phyloP scores from a whole-genome alignment of 1,284 basidiomycete genomes.

The Cystobasidium pallidum region DNA sequence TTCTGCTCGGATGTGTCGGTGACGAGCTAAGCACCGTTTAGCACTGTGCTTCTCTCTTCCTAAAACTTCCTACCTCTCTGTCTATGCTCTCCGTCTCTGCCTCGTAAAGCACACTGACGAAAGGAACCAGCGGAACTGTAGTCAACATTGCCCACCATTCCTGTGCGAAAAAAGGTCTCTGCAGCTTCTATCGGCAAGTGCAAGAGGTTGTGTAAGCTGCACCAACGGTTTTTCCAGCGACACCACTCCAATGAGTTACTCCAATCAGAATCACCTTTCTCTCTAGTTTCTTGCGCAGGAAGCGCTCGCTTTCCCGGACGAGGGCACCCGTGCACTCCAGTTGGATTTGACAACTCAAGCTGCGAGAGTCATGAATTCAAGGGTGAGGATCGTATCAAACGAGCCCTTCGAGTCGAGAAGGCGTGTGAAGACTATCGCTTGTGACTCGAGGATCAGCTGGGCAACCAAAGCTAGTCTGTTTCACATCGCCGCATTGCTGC shows the following conservation, averaged over 20 bases:
- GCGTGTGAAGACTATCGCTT: neutral
- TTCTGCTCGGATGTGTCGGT: neutral
- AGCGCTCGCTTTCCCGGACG: constrained; percentile 9
- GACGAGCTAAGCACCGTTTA: neutral
- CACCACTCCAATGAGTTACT: neutral
- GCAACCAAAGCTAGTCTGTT: neutral
- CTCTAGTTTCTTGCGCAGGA: neutral
- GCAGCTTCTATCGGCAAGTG: constrained; percentile 26
- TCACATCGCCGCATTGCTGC: neutral
- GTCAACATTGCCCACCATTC: constrained; percentile 21
- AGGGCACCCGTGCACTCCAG: constrained; percentile 5
- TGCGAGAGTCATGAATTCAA: neutral
- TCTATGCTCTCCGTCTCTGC: neutral
- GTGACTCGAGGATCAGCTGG: neutral
- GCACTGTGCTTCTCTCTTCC: neutral
- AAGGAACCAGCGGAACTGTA: neutral
- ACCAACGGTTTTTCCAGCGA: neutral
- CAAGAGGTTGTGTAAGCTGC: neutral
- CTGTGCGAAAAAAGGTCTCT: constrained; percentile 19
- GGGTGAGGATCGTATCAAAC: neutral
- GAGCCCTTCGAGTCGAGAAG: neutral
- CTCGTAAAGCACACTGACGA: neutral
- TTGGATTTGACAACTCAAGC: constrained; percentile 12
- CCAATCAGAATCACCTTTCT: neutral
- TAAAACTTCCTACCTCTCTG: neutral